Percentiles rank a stretch among this genome's conserved stretches.
These are phyloP conservation scores for Solanum chaucha DNA, from an alignment of 257 asterid species.

Conservation along the genomic window DNA sequence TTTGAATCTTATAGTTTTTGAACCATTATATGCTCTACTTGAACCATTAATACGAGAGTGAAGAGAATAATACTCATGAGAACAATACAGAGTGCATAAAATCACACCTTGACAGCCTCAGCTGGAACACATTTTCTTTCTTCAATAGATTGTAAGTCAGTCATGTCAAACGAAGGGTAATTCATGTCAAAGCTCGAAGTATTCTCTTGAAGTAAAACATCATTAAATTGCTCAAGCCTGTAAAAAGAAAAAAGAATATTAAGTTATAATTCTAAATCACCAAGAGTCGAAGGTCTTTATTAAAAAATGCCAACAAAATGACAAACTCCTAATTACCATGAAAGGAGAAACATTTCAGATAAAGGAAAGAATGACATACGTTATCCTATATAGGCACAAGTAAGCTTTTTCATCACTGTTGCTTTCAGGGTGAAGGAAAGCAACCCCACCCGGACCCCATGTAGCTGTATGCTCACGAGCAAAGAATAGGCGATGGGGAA, in stretches of 20 bases:
- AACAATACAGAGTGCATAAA: not conserved
- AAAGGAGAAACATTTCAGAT: not conserved
- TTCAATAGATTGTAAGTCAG: conserved; percentile 45
- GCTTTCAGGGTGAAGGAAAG: conserved; percentile 76
- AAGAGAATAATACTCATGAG: not conserved
- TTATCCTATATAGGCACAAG: conserved; percentile 73
- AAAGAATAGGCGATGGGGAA: conserved; percentile 79
- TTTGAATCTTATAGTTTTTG: not conserved
- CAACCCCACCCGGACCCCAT: conserved; percentile 99
- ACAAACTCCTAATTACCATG: not conserved
- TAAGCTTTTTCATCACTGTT: conserved; percentile 46
- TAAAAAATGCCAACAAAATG: not conserved
- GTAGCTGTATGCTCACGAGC: conserved; percentile 59
- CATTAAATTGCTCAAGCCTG: conserved; percentile 96
- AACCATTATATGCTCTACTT: not conserved
- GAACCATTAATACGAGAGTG: not conserved
- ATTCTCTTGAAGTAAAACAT: conserved; percentile 77
- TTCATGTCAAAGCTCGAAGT: conserved; percentile 26
- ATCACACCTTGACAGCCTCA: conserved; percentile 56
- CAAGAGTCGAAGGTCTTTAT: not conserved
- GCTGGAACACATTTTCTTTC: conserved; percentile 29
- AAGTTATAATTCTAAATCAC: not conserved
- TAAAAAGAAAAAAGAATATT: not conserved
- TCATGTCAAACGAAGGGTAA: conserved; percentile 51
- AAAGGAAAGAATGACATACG: conserved; percentile 39